These are phyloP conservation scores for Fusarium tanahbumbuense DNA, from an alignment of 2,329 filamentous ascomycete genomes.

Conservation along the genomic window DNA sequence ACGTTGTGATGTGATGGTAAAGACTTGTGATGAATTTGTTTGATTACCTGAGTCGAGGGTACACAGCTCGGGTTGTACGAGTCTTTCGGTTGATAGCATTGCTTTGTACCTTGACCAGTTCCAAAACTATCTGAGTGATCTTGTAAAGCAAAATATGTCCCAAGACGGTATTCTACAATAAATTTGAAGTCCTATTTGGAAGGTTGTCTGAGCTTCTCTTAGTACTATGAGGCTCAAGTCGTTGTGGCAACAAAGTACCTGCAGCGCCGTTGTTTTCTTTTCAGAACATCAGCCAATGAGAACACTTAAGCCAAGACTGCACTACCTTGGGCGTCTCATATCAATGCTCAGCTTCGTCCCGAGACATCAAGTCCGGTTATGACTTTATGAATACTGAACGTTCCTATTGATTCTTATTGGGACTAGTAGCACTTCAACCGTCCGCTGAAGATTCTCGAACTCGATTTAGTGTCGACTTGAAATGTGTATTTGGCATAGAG, in stretches of 20 bases:
- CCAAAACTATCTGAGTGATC: too few relatives aligned
- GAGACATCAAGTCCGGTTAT: background rate
- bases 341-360: slow-evolving; percentile 5
- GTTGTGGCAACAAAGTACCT: slow-evolving; percentile 32
- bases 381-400: background rate
- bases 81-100: background rate
- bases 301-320: background rate
- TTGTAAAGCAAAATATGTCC: background rate
- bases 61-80: background rate
- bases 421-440: background rate
- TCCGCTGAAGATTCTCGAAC: background rate
- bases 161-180: background rate
- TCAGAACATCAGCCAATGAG: slow-evolving; percentile 12
- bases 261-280: slow-evolving; percentile 30
- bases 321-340: slow-evolving; percentile 2
- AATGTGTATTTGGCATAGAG: slow-evolving; percentile 19
- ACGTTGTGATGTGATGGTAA: slow-evolving; percentile 12
- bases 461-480: background rate
- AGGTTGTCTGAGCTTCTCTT: background rate
- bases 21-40: background rate
- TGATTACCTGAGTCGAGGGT: background rate
- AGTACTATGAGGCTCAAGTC: slow-evolving; percentile 8
- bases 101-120: background rate
- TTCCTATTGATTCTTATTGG: background rate
- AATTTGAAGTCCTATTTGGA: background rate